Evolutionary conservation across 2,329 filamentous ascomycete genomes (phyloP), one percentile per base, ranked within the genome.

Genomic region (Fusarium verticillioides): DNA sequence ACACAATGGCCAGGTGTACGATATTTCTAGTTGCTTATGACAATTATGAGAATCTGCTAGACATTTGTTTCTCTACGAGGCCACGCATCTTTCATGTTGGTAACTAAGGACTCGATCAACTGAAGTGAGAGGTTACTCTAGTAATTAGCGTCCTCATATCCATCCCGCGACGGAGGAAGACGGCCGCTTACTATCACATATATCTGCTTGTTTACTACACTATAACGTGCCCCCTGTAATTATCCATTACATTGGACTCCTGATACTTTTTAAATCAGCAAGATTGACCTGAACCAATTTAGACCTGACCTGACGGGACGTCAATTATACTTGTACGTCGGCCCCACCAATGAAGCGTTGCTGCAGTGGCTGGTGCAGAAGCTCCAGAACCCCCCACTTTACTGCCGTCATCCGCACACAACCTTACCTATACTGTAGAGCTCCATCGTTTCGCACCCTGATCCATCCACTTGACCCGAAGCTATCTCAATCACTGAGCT

Each of bases 321-420:
- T 54, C 50, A 54, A 40, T 28, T 40, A 40, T 30, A 18, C 15
- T 28, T 40, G 40, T 30, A 18, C 15, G 32, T 36, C 23, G 30
- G 42, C 54, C 54, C 42, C 40, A 58, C 54, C 40, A 49, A 37
- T 47, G 30, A 36, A 47, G 30, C n/a, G 30, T 58, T 36, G 23
- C 18, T 37, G 4, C 32, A 59, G 58, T 60, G 50, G 36, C 23
- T 54, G 34, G 26, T 54, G 36, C 23, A 52, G 26, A n/a, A 50
- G 26, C 21, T 39, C 30, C n/a, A 37, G 23, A 46, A 19, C 39
- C 52, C 69, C 42, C 72, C 72, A 73, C 72, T 73, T 67, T 67
- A 67, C 69, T 74, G 69, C 69, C 72, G 69, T 73, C 72, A 75
- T 70, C 57, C 47, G 40, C 54, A 68, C 40, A 36, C 54, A 68